These are phyloP conservation scores for Rhizopus arrhizus DNA, from an alignment of 371 early-diverging fungal genomes.

Conservation along the genomic window DNA sequence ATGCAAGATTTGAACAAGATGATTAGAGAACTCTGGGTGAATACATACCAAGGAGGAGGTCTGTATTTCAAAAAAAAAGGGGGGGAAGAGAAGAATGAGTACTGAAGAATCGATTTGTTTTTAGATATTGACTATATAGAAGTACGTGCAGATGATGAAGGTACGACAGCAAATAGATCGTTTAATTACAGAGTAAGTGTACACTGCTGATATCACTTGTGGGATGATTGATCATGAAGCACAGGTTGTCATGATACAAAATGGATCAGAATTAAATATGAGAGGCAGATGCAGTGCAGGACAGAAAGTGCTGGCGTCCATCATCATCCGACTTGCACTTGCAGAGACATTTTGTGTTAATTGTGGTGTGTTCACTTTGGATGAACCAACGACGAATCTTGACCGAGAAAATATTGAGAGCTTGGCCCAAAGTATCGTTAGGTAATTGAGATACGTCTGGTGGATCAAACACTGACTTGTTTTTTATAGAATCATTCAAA, in stretches of 20 bases:
- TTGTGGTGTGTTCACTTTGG: constrained; percentile 97
- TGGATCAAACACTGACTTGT: too few relatives aligned
- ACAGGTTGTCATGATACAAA: constrained; percentile 96
- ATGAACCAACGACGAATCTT: constrained; percentile 99
- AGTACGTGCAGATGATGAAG: constrained; percentile 89
- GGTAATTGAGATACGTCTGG: constrained; percentile 60
- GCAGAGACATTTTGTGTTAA: constrained; percentile 95
- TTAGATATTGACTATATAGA: constrained; percentile 95
- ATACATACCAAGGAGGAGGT: constrained; percentile 97
- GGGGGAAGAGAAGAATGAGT: neutral
- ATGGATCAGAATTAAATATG: constrained; percentile 94
- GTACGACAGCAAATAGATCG: constrained; percentile 60
- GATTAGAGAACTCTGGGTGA: constrained; percentile 96
- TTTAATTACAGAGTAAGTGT: constrained; percentile 89
- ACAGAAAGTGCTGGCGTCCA: constrained; percentile 96
- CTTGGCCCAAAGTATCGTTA: constrained; percentile 84
- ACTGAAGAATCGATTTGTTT: neutral
- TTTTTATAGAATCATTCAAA: constrained; percentile 69
- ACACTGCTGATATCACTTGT: too few relatives aligned
- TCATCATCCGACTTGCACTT: constrained; percentile 97
- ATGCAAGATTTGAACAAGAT: constrained; percentile 98
- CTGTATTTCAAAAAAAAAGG: neutral
- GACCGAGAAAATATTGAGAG: constrained; percentile 94
- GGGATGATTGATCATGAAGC: neutral
- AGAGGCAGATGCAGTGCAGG: constrained; percentile 99